Conservation (phyloP, 1,284 basidiomycete genomes). For the Ustilago shanxiensis region DNA sequence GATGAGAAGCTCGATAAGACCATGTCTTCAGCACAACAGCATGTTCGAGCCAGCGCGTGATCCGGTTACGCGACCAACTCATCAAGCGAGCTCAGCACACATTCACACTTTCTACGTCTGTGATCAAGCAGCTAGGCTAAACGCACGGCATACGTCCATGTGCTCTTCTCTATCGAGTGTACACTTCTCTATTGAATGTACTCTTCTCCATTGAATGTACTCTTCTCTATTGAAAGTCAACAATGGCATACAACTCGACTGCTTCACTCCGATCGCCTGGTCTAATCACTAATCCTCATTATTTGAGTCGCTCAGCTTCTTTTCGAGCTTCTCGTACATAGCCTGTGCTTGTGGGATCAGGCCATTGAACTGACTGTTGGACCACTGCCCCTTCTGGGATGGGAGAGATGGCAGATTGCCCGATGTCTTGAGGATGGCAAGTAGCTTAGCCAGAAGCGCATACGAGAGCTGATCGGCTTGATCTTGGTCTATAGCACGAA, state of each 20-base stretch:
- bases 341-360: constrained; percentile 48
- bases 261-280: background rate
- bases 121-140: background rate
- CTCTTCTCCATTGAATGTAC: background rate
- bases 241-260: background rate
- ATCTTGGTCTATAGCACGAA: constrained; percentile 22
- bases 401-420: constrained; percentile 46
- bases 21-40: constrained; percentile 24
- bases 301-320: constrained; percentile 34
- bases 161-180: no score
- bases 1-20: constrained; percentile 37
- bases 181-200: no score
- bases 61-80: background rate
- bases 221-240: background rate
- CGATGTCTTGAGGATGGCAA: constrained; percentile 47
- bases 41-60: constrained; percentile 1
- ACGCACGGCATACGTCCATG: no score
- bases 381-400: constrained; percentile 48
- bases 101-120: background rate
- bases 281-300: constrained; percentile 2
- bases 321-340: constrained; percentile 45
- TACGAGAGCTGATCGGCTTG: constrained; percentile 49
- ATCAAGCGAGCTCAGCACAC: background rate
- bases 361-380: constrained; percentile 46
- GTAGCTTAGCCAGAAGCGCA: constrained; percentile 44